Evolutionary conservation across 73 alveolate species (phyloP).

Genomic region (Tetrahymena borealis): DNA sequence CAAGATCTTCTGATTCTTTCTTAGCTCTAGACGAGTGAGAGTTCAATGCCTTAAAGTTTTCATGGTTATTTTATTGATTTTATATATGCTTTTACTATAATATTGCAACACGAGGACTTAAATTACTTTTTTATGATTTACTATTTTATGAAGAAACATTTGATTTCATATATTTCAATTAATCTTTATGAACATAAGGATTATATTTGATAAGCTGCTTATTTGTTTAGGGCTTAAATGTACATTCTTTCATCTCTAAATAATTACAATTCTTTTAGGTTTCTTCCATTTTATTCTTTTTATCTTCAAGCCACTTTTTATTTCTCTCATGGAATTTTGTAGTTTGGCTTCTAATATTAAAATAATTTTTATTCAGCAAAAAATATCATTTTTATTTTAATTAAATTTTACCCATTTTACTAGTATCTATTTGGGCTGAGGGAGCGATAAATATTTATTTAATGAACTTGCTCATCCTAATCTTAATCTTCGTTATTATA

Average conservation of each 20-base stretch:
- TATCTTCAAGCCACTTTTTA: neutral
- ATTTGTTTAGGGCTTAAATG: neutral
- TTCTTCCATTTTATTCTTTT: neutral
- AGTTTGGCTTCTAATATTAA: neutral
- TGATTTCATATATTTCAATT: neutral
- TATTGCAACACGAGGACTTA: neutral
- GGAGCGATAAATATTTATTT: neutral
- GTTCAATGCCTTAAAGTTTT: neutral
- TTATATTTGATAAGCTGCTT: neutral
- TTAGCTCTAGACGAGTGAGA: neutral
- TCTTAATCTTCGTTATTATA: neutral
- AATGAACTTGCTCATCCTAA: neutral
- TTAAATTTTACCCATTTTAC: neutral
- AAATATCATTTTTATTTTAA: neutral
- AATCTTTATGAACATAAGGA: neutral
- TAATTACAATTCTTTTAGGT: neutral
- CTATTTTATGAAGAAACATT: neutral
- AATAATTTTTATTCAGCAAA: neutral
- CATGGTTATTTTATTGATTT: neutral
- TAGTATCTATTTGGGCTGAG: neutral
- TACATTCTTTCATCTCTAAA: neutral
- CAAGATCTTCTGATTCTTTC: neutral
- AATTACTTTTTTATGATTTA: neutral
- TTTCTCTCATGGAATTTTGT: neutral
- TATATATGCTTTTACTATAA: neutral